Conservation (phyloP, 148 eudicot genomes). For the Vaccinium vitisidaea region DNA sequence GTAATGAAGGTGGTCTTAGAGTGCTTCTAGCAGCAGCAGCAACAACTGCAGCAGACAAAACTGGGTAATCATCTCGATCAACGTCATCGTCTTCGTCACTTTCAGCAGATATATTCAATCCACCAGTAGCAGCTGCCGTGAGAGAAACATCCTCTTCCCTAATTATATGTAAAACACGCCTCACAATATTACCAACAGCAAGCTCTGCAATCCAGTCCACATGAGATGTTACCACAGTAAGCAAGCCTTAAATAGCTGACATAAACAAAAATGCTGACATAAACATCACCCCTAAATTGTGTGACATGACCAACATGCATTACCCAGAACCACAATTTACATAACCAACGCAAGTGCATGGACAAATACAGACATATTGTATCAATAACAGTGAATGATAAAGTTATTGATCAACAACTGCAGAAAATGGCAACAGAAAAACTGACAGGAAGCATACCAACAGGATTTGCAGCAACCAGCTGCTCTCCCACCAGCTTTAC, state of each 20-base stretch:
- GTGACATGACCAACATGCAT: neutral
- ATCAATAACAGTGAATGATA: neutral
- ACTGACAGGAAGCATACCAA: constrained; percentile 48
- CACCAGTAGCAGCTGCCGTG: constrained; percentile 77
- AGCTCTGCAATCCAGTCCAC: constrained; percentile 62
- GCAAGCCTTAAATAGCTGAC: constrained; percentile 2
- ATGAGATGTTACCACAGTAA: neutral
- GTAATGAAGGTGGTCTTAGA: constrained; percentile 92
- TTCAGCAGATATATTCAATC: constrained; percentile 55
- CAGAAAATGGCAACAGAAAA: neutral
- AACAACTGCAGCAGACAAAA: constrained; percentile 74
- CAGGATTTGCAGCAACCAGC: constrained; percentile 83
- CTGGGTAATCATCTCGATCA: constrained; percentile 52
- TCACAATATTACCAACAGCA: constrained; percentile 91
- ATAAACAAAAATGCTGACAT: neutral
- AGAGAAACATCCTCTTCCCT: constrained; percentile 93
- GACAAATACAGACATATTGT: neutral
- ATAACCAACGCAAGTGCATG: neutral
- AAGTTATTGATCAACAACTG: neutral
- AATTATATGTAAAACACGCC: constrained; percentile 91
- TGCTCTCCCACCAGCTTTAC: constrained; percentile 72
- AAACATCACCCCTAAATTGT: neutral
- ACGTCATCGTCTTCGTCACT: constrained; percentile 78
- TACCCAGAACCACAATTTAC: neutral
- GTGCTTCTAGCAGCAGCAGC: constrained; percentile 95